Base-by-base conservation (phyloP, 2,329 filamentous ascomycete genomes). In the Ophiostoma novo-ulmi region DNA sequence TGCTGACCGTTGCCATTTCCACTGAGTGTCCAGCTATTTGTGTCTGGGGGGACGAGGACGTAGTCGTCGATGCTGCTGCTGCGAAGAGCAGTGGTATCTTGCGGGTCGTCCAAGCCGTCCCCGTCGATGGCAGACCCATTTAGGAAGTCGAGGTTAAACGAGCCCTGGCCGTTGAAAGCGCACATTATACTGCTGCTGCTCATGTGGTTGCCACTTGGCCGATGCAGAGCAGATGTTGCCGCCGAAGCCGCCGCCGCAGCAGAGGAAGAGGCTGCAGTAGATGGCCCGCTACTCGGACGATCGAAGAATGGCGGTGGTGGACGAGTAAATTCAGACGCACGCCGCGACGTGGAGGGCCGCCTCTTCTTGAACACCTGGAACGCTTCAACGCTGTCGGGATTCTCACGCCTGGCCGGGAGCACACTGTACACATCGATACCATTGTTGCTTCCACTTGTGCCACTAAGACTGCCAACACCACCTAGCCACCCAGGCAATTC, bases 391-490 rank as follows among this genome's bases (percentile, higher is more conserved):
- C 68, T 41, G 48, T 79, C 76, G 7, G 77, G 75, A 58, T 74
- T 73, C 72, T 79, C 78, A 17, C 78, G 76, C 26, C 78, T 77
- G 3, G 75, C 73, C 1, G 78, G 78, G 7, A 79, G 69, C 55
- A 76, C 71, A 7, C 77, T 75, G 64, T 75, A 73, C 3, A 73
- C 71, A 41, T 72, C 70, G 36, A 70, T 58, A 63, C 61, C 52
- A 8, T 26, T 58, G 52, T 58, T 41, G 66, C 66, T 4, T 52
- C 68, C 22, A 58, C 58, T 71, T 68, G 26, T 3, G 3, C 58
- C 26, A 26, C 58, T 73, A 10, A 58, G 7, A 58, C 52, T 58
- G 22, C n/a, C 22, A 26, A 17, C 11, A 7, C 58, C 26, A 17
- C 58, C 26, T 17, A 63, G 58, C 58, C 58, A 63, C 26, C 26